Conservation (phyloP, 129 eudicot species). For the Pulicaria dysenterica region DNA sequence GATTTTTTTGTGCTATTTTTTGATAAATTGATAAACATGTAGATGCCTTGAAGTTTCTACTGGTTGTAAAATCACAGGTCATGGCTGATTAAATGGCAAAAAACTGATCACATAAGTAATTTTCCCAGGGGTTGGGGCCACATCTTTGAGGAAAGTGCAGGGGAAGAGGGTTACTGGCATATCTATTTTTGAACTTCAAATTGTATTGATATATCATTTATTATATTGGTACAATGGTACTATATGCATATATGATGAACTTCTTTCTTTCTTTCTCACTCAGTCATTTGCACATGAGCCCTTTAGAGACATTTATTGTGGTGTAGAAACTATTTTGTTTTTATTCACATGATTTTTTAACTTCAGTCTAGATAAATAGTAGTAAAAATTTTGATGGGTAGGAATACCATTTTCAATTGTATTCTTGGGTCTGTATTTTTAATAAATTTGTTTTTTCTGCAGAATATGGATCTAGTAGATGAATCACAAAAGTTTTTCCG, state of each 20-base stretch:
- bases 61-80: constrained; percentile 15
- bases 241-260: constrained; percentile 13
- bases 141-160: no score
- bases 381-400: not conserved
- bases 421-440: not conserved
- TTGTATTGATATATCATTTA: not conserved
- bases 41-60: not conserved
- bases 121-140: no score
- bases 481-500: constrained; percentile 11
- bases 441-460: constrained; percentile 14
- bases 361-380: not conserved
- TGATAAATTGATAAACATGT: not conserved
- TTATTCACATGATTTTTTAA: not conserved
- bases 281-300: constrained; percentile 9
- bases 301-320: not conserved
- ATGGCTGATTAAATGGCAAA: constrained; percentile 23
- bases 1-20: not conserved
- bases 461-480: constrained; percentile 30
- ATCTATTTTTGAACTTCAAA: no score
- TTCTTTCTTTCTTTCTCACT: constrained; percentile 5
- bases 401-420: not conserved
- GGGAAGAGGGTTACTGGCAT: no score
- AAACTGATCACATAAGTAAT: no score
- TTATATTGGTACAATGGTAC: not conserved
- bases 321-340: constrained; percentile 3